Conservation (phyloP, 345 rosid genomes). For the Eucalyptus coolabah region DNA sequence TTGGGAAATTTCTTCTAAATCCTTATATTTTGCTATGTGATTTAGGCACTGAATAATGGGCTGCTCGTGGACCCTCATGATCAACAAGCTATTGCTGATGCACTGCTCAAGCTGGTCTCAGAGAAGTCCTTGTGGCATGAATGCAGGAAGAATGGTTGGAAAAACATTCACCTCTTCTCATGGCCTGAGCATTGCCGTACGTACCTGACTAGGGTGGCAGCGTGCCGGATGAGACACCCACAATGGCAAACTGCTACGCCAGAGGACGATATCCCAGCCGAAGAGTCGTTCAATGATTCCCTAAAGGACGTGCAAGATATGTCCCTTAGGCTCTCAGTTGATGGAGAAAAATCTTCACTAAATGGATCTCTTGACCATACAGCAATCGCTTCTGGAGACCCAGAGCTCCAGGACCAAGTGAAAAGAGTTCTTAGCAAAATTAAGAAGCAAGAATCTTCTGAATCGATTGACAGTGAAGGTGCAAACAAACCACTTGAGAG, state of each 20-base stretch:
- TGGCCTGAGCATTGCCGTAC: conserved; percentile 99
- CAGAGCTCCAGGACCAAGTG: conserved; percentile 51
- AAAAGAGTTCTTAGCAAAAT: conserved; percentile 65
- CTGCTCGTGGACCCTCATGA: conserved; percentile 94
- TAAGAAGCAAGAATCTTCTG: conserved; percentile 30
- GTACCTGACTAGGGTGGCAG: conserved; percentile 87
- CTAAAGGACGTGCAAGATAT: conserved; percentile 87
- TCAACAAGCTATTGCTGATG: conserved; percentile 77
- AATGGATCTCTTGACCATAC: conserved; percentile 43
- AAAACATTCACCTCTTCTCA: conserved; percentile 86
- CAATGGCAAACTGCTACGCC: conserved; percentile 94
- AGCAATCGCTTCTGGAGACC: conserved; percentile 20
- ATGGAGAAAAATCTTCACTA: conserved; percentile 64
- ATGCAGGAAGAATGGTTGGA: conserved; percentile 87
- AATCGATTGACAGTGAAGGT: conserved; percentile 23
- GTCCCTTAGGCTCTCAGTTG: conserved; percentile 89
- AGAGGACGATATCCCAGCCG: conserved; percentile 40
- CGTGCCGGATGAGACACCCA: conserved; percentile 90
- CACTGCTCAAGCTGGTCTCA: conserved; percentile 78
- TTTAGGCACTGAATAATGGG: conserved; percentile 85
- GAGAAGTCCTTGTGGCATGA: conserved; percentile 90
- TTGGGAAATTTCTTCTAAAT: neutral
- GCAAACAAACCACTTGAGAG: conserved; percentile 37
- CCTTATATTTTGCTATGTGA: neutral
- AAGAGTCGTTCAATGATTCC: conserved; percentile 76